Percentiles rank a stretch among this genome's conserved stretches.
phyloP scores from a whole-genome alignment of 805 yeast genomes.

The Kuraishia ogatae region DNA sequence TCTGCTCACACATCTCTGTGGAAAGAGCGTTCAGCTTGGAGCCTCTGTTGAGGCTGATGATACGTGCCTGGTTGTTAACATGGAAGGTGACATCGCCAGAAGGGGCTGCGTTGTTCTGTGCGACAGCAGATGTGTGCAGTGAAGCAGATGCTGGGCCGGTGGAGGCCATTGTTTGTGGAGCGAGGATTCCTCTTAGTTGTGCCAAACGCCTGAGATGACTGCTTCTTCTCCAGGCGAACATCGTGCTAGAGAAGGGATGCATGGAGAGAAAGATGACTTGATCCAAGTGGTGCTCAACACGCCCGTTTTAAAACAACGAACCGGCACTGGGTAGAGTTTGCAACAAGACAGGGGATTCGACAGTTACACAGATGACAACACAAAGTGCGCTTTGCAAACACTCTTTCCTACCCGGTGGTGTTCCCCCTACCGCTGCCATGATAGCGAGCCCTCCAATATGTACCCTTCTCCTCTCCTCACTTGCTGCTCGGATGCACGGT shows the following conservation, averaged over 20 bases:
- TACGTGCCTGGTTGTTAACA: conserved; percentile 56
- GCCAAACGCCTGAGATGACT: neutral
- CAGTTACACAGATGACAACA: too few relatives aligned
- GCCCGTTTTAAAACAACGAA: neutral
- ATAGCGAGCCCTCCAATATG: neutral
- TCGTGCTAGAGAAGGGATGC: neutral
- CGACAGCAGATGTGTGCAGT: neutral
- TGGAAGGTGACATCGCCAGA: conserved; percentile 52
- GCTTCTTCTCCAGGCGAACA: neutral
- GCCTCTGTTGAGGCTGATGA: conserved; percentile 72
- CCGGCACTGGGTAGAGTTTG: neutral
- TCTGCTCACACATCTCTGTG: conserved; percentile 62
- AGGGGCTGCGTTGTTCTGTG: conserved; percentile 3
- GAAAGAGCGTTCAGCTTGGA: conserved; percentile 79
- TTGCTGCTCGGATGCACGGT: neutral
- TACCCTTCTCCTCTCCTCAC: neutral
- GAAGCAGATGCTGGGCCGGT: neutral
- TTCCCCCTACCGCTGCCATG: neutral
- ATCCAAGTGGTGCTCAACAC: neutral
- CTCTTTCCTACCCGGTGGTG: neutral
- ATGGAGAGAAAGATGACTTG: neutral
- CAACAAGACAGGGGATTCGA: neutral
- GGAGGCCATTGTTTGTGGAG: neutral
- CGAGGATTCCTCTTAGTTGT: neutral
- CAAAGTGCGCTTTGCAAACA: neutral